Evolutionary conservation across 192 early-diverging fungal species (phyloP).

Genomic region (Irineochytrium annulatum): DNA sequence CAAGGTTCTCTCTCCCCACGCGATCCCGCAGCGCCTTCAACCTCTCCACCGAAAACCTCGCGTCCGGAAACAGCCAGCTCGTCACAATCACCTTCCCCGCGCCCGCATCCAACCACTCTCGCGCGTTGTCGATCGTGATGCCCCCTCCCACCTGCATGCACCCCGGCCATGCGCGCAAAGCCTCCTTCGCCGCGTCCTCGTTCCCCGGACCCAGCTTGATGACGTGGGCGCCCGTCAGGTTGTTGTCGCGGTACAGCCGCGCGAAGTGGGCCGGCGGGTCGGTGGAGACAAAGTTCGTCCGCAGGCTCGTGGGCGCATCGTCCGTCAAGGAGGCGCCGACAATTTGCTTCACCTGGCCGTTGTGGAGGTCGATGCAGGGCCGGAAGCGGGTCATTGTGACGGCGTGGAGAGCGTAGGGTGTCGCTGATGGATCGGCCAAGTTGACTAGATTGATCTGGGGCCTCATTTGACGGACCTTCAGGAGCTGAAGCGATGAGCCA

Average conservation of each 20-base stretch:
- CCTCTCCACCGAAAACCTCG: conserved; percentile 63
- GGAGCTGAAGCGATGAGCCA: no score
- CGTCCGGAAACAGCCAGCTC: conserved; percentile 86
- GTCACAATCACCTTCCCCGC: conserved; percentile 94
- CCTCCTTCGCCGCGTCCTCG: conserved; percentile 77
- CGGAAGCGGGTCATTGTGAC: conserved; percentile 75
- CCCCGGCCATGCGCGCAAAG: conserved; percentile 78
- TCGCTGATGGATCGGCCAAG: no score
- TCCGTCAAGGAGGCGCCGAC: conserved; percentile 84
- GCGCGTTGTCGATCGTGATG: conserved; percentile 81
- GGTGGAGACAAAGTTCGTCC: conserved; percentile 92
- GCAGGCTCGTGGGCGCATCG: conserved; percentile 48
- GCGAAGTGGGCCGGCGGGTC: conserved; percentile 81
- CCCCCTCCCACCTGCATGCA: conserved; percentile 94
- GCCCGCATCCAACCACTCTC: conserved; percentile 78
- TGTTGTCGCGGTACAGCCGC: conserved; percentile 66
- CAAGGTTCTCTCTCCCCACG: conserved; percentile 68
- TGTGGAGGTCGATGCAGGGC: conserved; percentile 98
- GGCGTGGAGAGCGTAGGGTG: no score
- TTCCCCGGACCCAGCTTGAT: conserved; percentile 91
- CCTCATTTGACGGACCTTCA: no score
- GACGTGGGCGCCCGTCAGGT: conserved; percentile 82
- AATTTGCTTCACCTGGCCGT: conserved; percentile 98
- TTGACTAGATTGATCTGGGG: no score
- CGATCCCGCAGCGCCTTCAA: conserved; percentile 44